A percentile compares a stretch with the other conserved stretches of the same genome.
These are phyloP conservation scores for Russula emetica DNA, from an alignment of 768 basidiomycete species.

Conservation along the genomic window DNA sequence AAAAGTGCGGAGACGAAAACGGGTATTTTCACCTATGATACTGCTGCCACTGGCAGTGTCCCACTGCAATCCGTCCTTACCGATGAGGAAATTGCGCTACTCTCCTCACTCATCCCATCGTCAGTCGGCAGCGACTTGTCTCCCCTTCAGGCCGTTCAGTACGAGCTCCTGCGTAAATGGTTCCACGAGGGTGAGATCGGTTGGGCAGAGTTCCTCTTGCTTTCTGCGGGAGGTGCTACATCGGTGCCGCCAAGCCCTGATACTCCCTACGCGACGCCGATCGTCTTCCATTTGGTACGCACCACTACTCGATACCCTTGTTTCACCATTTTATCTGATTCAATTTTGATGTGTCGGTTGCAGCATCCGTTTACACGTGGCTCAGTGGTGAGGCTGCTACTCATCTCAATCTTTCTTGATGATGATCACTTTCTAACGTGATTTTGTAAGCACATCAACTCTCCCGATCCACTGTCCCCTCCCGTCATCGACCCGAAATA, in stretches of 20 bases:
- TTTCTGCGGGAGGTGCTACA: slow-evolving; percentile 23
- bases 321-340: background rate
- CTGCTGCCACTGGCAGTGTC: slow-evolving; percentile 22
- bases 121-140: slow-evolving; percentile 11
- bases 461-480: slow-evolving; percentile 34
- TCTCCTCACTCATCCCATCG: slow-evolving; percentile 22
- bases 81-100: slow-evolving; percentile 15
- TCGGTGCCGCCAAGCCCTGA: slow-evolving; percentile 5
- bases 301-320: background rate
- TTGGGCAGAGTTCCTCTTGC: slow-evolving; percentile 26
- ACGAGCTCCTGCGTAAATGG: slow-evolving; percentile 20
- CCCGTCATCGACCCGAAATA: slow-evolving; percentile 45
- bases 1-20: slow-evolving; percentile 9
- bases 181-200: slow-evolving; percentile 25
- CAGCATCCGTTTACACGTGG: slow-evolving; percentile 25
- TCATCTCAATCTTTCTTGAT: background rate
- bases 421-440: background rate
- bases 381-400: slow-evolving; percentile 20
- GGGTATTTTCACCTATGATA: slow-evolving; percentile 25
- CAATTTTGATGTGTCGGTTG: background rate
- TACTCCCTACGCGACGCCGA: slow-evolving; percentile 25
- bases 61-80: slow-evolving; percentile 23
- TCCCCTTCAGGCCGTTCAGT: slow-evolving; percentile 24
- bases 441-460: slow-evolving; percentile 32
- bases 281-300: slow-evolving; percentile 27